Evolutionary conservation across 2,329 filamentous ascomycete species (phyloP), one percentile per base, ranked within the genome.

Genomic region (Beauveria rudraprayagi): DNA sequence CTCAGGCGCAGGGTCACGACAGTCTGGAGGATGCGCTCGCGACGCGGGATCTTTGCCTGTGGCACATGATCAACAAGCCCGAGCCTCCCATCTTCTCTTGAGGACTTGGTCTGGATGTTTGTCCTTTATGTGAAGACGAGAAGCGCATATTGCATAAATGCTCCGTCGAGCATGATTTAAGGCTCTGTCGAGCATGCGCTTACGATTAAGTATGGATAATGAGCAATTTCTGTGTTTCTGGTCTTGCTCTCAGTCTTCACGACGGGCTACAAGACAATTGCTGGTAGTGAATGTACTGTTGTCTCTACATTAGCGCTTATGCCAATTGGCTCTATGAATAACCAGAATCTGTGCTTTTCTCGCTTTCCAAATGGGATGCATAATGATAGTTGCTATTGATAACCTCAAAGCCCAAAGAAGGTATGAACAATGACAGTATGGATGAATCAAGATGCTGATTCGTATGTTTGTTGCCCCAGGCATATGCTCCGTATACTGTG

Each of bases 1-100:
- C 67, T 9, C 69, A 68, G 3, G 67, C 66, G 9, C 60, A 56
- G 26, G 73, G 72, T 8, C 77, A 79, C 59, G 75, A 79, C 63
- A 79, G 76, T 58, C 51, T 78, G 17, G 77, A 80, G 64, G 78
- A 80, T 63, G 76, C 77, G 5, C 63, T 77, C 52, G 77, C 77
- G 0, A 71, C 73, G 4, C 67, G 78, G 14, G 76, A 79, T 61
- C 61, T 80, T 41, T 67, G 74, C 5, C 67, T 74, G 51, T 78
- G 75, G 74, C 71, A 74, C 56, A 63, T 74, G 43, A 5, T 48
- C 5, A 47, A 56, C 52, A 61, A 56, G 43, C 59, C 59, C 5
- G 30, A 40, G 44, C 59, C 52, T 19, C 44, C 59, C 8, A 11
- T 46, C 34, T 10, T 14, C 9, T 46, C 41, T 5, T 43, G 16